phyloP scores from a whole-genome alignment of 139 green algal genomes.

The Chlorella sp. region DNA sequence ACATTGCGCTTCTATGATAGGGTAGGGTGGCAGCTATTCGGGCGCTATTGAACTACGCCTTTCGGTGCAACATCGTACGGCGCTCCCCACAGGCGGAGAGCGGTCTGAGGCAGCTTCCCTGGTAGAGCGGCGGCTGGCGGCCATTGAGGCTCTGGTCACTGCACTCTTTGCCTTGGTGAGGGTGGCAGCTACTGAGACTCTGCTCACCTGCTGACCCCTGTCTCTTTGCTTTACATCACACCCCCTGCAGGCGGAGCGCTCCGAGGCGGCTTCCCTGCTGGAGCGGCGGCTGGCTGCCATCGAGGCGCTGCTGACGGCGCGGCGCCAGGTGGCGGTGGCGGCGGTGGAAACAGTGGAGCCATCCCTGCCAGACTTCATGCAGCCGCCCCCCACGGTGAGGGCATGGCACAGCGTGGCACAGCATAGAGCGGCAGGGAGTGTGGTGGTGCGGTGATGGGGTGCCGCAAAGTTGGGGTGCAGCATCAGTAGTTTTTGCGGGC shows the following conservation, averaged over 20 bases:
- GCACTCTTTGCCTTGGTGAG: too few species aligned
- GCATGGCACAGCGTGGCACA: not conserved
- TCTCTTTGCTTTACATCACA: not conserved
- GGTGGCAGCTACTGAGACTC: too few species aligned
- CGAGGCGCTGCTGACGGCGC: conserved; percentile 82
- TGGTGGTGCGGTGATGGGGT: too few species aligned
- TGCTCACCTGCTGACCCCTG: too few species aligned
- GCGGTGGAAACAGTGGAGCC: conserved; percentile 52
- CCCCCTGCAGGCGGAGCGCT: conserved; percentile 39
- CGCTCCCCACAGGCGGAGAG: too few species aligned
- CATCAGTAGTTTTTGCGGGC: too few species aligned
- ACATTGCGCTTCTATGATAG: too few species aligned
- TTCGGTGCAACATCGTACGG: too few species aligned
- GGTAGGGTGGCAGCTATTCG: too few species aligned
- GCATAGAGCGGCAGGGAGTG: not conserved
- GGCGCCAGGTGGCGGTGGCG: conserved; percentile 62
- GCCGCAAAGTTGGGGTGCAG: not conserved
- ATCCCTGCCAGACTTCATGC: conserved; percentile 40
- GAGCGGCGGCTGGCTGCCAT: conserved; percentile 93
- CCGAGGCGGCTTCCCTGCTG: conserved; percentile 83
- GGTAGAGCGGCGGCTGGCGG: not conserved
- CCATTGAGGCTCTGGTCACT: too few species aligned
- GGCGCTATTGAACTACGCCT: too few species aligned
- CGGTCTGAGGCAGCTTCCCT: not conserved
- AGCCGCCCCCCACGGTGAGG: conserved; percentile 35